Base-by-base conservation (phyloP, 106 monocot genomes). In the Platanthera zijinensis region DNA sequence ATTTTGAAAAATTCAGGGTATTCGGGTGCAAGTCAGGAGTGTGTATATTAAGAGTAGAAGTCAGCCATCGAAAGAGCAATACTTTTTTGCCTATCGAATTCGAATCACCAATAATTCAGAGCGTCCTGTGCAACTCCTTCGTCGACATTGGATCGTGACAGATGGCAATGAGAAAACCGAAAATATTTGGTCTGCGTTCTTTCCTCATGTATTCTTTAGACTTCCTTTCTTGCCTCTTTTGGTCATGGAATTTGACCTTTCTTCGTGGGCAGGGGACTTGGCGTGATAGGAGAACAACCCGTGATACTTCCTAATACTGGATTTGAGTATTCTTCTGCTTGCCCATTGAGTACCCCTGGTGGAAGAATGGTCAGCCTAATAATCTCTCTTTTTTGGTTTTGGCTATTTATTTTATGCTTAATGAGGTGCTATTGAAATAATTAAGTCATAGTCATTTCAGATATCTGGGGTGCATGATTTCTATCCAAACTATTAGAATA, bases 71-170 rank as follows among this genome's bases (percentile, higher is more conserved):
- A 92, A 87, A 75, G 92, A 88, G 63, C 91, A 99, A 48, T 99
- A 90, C 66, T 82, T 89, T 45, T 89, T 86, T 57, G 89, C 86
- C 9, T 89, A 86, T 52, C 74, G 84, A 48, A 89, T 89, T 74
- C 81, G 89, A 75, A 86, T 99, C 73, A 94, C 88, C 14, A 99
- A 94, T 75, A 94, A 90, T 72, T 99, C 97, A 2, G 78, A 83
- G 53, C 91, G 80, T 7, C 84, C 94, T 57, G 94, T 94, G 63
- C 94, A 94, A 73, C 86, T 99, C 50, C 91, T 99, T 48, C 84
- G 94, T 76, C 89, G 97, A 71, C 97, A 99, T 81, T 99, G 97
- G 97, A 99, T 99, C 66, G 85, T 99, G 71, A 99, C 94, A 8
- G 97, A 99, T 85, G 97, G 82, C 54, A 83, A 82, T 84, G 94